Percentiles rank a stretch among this genome's conserved stretches.
Conservation (phyloP, 2,329 filamentous ascomycete genomes). For the Sporothrix humicola region DNA sequence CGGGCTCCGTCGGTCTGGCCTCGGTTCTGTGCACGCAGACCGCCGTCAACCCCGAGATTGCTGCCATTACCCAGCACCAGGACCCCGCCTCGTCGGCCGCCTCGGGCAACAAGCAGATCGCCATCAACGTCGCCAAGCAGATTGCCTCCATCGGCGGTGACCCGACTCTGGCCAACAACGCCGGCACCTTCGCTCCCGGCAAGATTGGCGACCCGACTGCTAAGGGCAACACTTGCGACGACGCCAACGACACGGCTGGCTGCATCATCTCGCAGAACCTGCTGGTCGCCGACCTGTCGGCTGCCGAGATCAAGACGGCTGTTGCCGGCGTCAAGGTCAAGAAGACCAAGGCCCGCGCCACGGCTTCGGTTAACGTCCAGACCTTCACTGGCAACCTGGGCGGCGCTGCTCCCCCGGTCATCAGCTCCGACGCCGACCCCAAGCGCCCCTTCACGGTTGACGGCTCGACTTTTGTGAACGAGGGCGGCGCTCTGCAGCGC, state of each 20-base stretch:
- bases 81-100: constrained; percentile 67
- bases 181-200: constrained; percentile 68
- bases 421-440: constrained; percentile 45
- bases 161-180: constrained; percentile 64
- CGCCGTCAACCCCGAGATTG: constrained; percentile 70
- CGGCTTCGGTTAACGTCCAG: constrained; percentile 50
- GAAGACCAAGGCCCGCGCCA: constrained; percentile 34
- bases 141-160: constrained; percentile 67
- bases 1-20: constrained; percentile 60
- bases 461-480: constrained; percentile 59
- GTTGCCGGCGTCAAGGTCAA: constrained; percentile 46
- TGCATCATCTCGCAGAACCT: constrained; percentile 63
- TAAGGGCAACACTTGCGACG: constrained; percentile 61
- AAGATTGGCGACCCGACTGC: constrained; percentile 48
- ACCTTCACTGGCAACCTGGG: constrained; percentile 53
- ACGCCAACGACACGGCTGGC: constrained; percentile 54
- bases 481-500: constrained; percentile 53
- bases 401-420: constrained; percentile 51
- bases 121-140: constrained; percentile 63
- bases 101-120: constrained; percentile 65
- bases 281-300: constrained; percentile 59
- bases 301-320: constrained; percentile 59
- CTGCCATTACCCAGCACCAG: constrained; percentile 68
- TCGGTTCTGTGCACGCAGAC: constrained; percentile 62
- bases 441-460: constrained; percentile 59